Conservation (phyloP, 768 basidiomycete genomes). For the Suillus ampliporus region DNA sequence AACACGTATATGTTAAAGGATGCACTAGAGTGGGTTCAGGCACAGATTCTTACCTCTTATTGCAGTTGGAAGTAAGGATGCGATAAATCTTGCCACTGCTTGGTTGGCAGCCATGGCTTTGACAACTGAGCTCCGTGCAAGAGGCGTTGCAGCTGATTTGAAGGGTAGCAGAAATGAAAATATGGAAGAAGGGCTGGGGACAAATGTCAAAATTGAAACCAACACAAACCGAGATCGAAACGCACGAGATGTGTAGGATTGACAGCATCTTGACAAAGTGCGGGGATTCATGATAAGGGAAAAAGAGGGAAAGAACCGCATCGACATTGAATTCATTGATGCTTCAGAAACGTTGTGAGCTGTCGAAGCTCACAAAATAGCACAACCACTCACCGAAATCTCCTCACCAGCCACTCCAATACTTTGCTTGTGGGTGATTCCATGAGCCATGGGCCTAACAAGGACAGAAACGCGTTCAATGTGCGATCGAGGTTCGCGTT, state of each 20-base stretch:
- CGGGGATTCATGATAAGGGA: slow-evolving; percentile 94
- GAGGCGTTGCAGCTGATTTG: slow-evolving; percentile 75
- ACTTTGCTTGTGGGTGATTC: slow-evolving; percentile 82
- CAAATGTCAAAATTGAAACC: slow-evolving; percentile 10
- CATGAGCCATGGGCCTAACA: slow-evolving; percentile 82
- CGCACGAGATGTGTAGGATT: slow-evolving; percentile 79
- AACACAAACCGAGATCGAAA: slow-evolving; percentile 8
- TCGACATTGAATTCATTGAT: slow-evolving; percentile 93
- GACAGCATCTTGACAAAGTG: slow-evolving; percentile 94
- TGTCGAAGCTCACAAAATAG: background rate
- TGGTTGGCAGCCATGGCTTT: slow-evolving; percentile 75
- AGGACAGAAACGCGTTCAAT: slow-evolving; percentile 65
- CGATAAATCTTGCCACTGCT: slow-evolving; percentile 75
- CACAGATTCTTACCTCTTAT: slow-evolving; percentile 45
- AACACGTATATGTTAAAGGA: background rate
- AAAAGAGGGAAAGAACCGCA: slow-evolving; percentile 75
- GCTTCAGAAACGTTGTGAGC: slow-evolving; percentile 46
- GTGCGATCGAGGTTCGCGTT: slow-evolving; percentile 64
- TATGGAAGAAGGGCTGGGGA: slow-evolving; percentile 56
- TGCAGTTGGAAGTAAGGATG: slow-evolving; percentile 64
- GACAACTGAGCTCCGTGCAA: slow-evolving; percentile 77
- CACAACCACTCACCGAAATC: slow-evolving; percentile 73
- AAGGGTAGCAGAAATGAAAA: slow-evolving; percentile 77
- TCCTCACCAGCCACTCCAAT: slow-evolving; percentile 92
- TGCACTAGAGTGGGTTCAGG: background rate